phyloP scores from a whole-genome alignment of 371 early-diverging fungal species.

The Syncephalis fuscata region DNA sequence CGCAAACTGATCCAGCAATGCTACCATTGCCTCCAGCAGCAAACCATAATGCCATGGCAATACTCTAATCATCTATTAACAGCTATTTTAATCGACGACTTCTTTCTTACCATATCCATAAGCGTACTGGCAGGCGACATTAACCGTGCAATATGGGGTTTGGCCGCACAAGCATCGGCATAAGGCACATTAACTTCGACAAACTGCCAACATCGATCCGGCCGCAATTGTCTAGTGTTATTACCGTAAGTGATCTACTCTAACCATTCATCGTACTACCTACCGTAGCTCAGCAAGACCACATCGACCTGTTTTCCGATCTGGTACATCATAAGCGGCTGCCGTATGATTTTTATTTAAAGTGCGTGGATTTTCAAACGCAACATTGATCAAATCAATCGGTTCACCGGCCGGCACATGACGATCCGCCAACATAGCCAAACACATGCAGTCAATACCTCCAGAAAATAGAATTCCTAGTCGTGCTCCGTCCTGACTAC shows the following conservation, averaged over 20 bases:
- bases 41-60: constrained; percentile 95
- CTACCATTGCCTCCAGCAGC: constrained; percentile 59
- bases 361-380: constrained; percentile 82
- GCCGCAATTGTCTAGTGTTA: constrained; percentile 25
- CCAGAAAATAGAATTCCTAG: constrained; percentile 86
- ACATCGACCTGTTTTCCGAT: constrained; percentile 62
- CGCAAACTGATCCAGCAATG: neutral
- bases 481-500: constrained; percentile 8
- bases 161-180: constrained; percentile 32
- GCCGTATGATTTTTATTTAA: neutral
- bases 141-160: constrained; percentile 39
- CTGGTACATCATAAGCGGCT: constrained; percentile 66
- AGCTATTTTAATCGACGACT: neutral
- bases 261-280: neutral
- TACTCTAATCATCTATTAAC: constrained; percentile 35
- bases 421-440: constrained; percentile 63
- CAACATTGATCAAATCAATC: constrained; percentile 89
- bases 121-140: constrained; percentile 75
- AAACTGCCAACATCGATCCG: constrained; percentile 68
- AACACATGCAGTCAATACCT: constrained; percentile 77
- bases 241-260: neutral
- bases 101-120: constrained; percentile 66
- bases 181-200: constrained; percentile 80
- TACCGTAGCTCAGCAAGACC: constrained; percentile 41
- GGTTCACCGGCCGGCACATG: constrained; percentile 49